Evolutionary conservation across 768 basidiomycete genomes (phyloP).

Genomic region (Suillus placidus): DNA sequence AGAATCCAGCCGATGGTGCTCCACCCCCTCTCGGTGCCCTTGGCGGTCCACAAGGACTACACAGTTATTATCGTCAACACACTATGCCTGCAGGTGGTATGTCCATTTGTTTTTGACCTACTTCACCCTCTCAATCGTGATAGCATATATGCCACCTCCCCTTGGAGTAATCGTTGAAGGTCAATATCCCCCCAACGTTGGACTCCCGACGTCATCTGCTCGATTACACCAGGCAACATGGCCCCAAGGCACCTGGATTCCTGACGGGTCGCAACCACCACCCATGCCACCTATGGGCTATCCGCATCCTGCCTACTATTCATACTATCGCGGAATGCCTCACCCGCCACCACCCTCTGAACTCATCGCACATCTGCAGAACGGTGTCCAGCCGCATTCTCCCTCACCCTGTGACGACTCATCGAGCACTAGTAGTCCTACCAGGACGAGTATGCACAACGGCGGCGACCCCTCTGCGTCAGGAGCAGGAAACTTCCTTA

Average conservation of each 20-base stretch:
- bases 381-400: constrained; percentile 27
- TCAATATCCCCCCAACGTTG: constrained; percentile 44
- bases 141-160: constrained; percentile 47
- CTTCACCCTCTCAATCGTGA: constrained; percentile 11
- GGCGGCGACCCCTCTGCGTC: constrained; percentile 29
- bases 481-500: constrained; percentile 15
- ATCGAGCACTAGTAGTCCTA: constrained; percentile 30
- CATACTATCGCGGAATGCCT: constrained; percentile 50
- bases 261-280: constrained; percentile 41
- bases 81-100: constrained; percentile 50
- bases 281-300: constrained; percentile 40
- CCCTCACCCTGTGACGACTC: constrained; percentile 22
- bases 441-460: constrained; percentile 16
- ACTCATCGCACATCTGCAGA: constrained; percentile 22
- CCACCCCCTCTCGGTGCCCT: constrained; percentile 37
- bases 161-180: constrained; percentile 44
- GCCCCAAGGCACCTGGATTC: constrained; percentile 37
- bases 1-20: constrained; percentile 26
- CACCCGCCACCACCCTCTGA: constrained; percentile 26
- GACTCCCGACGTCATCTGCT: constrained; percentile 57
- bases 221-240: constrained; percentile 47
- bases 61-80: constrained; percentile 70
- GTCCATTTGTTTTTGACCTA: constrained; percentile 10
- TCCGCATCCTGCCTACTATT: constrained; percentile 37
- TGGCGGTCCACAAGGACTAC: constrained; percentile 39